A percentile compares a stretch with the other conserved stretches of the same genome.
phyloP scores from a whole-genome alignment of 768 basidiomycete genomes.

The Lentinula sp. region DNA sequence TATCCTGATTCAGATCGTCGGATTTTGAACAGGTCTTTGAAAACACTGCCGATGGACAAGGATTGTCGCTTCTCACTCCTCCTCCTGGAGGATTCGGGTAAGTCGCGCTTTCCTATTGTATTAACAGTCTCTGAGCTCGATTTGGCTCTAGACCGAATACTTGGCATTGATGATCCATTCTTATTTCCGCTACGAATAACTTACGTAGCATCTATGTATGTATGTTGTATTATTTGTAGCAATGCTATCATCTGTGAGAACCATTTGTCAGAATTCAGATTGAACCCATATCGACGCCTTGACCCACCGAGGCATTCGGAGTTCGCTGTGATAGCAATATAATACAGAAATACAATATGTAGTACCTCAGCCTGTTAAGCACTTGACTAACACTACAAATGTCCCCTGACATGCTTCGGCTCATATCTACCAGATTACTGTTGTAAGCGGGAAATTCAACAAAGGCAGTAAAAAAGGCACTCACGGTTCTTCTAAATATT shows the following conservation, averaged over 20 bases:
- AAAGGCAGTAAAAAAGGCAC: background rate
- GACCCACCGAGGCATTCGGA: too few species aligned
- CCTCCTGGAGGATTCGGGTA: constrained; percentile 28
- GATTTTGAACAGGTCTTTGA: constrained; percentile 18
- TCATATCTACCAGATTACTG: background rate
- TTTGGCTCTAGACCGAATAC: background rate
- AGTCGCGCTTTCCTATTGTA: constrained; percentile 14
- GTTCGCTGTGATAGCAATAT: background rate
- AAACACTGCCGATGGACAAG: constrained; percentile 34
- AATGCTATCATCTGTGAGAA: too few species aligned
- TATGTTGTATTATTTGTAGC: background rate
- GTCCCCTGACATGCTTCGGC: constrained; percentile 1
- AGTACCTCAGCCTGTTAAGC: background rate
- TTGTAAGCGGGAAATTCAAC: background rate
- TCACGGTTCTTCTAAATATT: constrained; percentile 5
- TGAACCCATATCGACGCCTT: too few species aligned
- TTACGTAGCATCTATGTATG: background rate
- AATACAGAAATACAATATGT: background rate
- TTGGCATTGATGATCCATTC: background rate
- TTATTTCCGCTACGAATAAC: background rate
- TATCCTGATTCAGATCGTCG: background rate
- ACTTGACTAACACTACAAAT: background rate
- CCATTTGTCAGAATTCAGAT: too few species aligned
- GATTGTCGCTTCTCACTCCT: constrained; percentile 27
- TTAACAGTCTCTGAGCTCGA: constrained; percentile 7